Base-by-base conservation (phyloP, 495 filamentous ascomycete genomes). In the Hypoxylon cercidicola region DNA sequence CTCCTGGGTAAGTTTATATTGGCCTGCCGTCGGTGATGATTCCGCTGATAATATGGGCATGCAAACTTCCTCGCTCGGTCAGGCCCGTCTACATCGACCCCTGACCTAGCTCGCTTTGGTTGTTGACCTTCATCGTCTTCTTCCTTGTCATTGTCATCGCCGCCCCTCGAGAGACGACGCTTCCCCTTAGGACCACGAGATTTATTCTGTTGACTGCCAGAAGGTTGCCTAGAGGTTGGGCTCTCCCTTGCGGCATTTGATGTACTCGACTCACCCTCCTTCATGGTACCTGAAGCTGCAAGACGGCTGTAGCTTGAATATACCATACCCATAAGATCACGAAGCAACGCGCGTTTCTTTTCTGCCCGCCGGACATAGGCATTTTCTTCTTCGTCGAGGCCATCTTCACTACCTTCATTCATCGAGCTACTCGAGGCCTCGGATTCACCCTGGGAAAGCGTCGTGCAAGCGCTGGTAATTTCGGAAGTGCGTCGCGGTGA, bases 11-110 rank as follows among this genome's bases (percentile, higher is more conserved):
- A 9, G 9, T 25, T 46, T 20, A 28, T 23, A 3, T 46, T 46
- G 21, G 20, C 2, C 4, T 15, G 19, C 3, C 21, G 20, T 46
- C 21, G 19, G 16, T 46, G 20, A 4, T 20, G 44, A 28, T 15
- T 46, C 11, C 44, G 44, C 44, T 46, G 44, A 28, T 25, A 46
- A 46, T 46, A 46, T 13, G 44, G 44, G 11, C 44, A 46, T 12
- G 44, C 44, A 12, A 46, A 46, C 20, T 28, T 46, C 16, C 20
- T 46, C 16, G 16, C 41, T 21, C 19, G 20, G 11, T 25, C n/a
- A 13, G 4, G n/a, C 44, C 16, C 19, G 20, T 28, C 20, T 2
- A 2, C 7, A 5, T 46, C 10, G 19, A 28, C 10, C 21, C 21
- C 21, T n/a, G 44, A 25, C 13, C 28, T 46, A 6, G 18, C 21